phyloP scores from a whole-genome alignment of 75 land plant genomes.

The Picea sitchensis region DNA sequence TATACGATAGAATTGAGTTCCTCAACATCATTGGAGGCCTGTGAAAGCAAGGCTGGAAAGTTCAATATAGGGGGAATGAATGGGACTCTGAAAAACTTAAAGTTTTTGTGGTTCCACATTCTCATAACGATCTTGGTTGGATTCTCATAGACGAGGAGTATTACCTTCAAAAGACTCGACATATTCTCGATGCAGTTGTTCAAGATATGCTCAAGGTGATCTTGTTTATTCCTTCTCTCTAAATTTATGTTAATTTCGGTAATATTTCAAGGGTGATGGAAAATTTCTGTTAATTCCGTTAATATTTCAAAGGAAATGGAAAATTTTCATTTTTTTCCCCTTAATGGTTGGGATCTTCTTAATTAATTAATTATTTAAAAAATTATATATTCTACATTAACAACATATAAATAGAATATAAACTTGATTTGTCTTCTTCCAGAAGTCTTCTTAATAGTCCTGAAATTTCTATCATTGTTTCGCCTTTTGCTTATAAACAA shows the following conservation, averaged over 20 bases:
- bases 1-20: slow-evolving; percentile 86
- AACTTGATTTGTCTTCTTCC: no score
- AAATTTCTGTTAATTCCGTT: neutral
- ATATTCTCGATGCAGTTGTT: slow-evolving; percentile 82
- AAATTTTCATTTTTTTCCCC: no score
- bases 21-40: slow-evolving; percentile 77
- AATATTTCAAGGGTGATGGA: neutral
- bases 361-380: no score
- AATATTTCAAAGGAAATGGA: neutral
- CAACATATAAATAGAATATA: no score
- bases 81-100: slow-evolving; percentile 88
- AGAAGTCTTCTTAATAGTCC: no score
- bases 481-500: no score
- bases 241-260: neutral
- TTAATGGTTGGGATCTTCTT: no score
- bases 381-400: no score
- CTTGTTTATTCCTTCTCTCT: neutral
- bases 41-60: slow-evolving; percentile 98
- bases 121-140: slow-evolving; percentile 99
- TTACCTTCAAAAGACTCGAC: slow-evolving; percentile 66
- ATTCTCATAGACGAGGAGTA: slow-evolving; percentile 92
- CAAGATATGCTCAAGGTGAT: slow-evolving; percentile 72
- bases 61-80: slow-evolving; percentile 66
- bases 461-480: no score
- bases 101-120: slow-evolving; percentile 97